Percentiles rank a stretch among this genome's conserved stretches.
phyloP scores from a whole-genome alignment of 1,284 basidiomycete genomes.

The Apiotrichum gracile region DNA sequence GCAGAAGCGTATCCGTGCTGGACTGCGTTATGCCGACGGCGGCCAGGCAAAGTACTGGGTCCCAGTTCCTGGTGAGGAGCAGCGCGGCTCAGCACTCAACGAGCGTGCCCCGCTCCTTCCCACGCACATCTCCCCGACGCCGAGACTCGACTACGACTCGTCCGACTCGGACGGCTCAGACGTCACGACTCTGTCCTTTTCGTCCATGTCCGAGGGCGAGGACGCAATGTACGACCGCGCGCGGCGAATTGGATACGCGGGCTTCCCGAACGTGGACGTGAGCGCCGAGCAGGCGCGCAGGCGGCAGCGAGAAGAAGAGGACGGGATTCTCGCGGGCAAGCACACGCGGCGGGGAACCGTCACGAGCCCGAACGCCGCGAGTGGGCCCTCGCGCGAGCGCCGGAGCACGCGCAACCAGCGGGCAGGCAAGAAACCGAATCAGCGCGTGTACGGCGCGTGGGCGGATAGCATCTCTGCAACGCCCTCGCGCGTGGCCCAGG shows the following conservation, averaged over 20 bases:
- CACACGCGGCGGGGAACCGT: constrained; percentile 44
- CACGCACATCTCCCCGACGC: constrained; percentile 41
- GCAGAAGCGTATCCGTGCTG: constrained; percentile 76
- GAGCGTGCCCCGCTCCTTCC: constrained; percentile 62
- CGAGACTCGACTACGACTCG: constrained; percentile 19
- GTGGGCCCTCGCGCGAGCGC: constrained; percentile 22
- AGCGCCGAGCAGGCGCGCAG: constrained; percentile 51
- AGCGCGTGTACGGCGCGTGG: constrained; percentile 45
- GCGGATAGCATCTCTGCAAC: constrained; percentile 37
- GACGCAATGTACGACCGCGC: constrained; percentile 55
- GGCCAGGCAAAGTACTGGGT: constrained; percentile 88
- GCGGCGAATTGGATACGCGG: constrained; percentile 85
- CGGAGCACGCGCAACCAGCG: constrained; percentile 37
- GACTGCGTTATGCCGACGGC: constrained; percentile 81
- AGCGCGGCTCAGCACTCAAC: constrained; percentile 1
- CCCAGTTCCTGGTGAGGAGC: constrained; percentile 57
- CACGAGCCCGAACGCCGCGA: neutral
- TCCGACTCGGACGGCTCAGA: constrained; percentile 43
- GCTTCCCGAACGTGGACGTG: constrained; percentile 82
- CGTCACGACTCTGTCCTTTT: constrained; percentile 41
- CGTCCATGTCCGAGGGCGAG: constrained; percentile 49
- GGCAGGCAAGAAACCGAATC: constrained; percentile 10
- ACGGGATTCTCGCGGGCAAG: constrained; percentile 53
- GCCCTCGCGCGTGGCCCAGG: too few relatives aligned
- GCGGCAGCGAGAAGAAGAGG: constrained; percentile 40